A percentile compares a stretch with the other conserved stretches of the same genome.
These are phyloP conservation scores for Mixia osmundae DNA, from an alignment of 1,284 basidiomycete species.

Conservation along the genomic window DNA sequence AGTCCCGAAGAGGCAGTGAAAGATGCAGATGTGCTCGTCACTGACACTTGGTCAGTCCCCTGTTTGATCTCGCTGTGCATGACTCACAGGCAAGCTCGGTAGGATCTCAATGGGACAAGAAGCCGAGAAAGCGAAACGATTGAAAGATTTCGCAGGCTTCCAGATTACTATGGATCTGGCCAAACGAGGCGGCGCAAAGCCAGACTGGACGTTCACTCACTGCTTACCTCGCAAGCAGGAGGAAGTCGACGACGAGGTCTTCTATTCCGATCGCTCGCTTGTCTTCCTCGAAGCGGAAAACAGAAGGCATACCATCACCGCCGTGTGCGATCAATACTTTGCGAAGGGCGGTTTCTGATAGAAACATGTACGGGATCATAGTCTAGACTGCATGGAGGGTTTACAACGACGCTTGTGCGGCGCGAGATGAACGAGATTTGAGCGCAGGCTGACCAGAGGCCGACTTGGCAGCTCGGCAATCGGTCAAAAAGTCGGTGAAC, in stretches of 20 bases:
- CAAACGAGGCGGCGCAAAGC: constrained; percentile 21
- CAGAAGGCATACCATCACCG: too few relatives aligned
- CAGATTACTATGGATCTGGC: constrained; percentile 57
- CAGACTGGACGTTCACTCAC: constrained; percentile 52
- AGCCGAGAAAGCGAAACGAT: constrained; percentile 66
- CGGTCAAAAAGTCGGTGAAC: constrained; percentile 9
- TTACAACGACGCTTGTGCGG: too few relatives aligned
- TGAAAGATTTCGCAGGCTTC: constrained; percentile 73
- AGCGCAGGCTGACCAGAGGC: too few relatives aligned
- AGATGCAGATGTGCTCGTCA: constrained; percentile 78
- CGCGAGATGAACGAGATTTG: too few relatives aligned
- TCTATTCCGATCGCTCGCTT: constrained; percentile 25
- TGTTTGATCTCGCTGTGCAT: neutral
- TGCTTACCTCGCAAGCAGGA: constrained; percentile 79
- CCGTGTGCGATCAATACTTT: too few relatives aligned
- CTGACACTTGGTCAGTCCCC: constrained; percentile 61
- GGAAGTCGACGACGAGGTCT: constrained; percentile 82
- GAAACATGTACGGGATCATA: too few relatives aligned
- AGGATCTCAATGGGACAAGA: constrained; percentile 99
- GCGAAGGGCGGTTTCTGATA: too few relatives aligned
- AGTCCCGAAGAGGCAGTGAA: constrained; percentile 68
- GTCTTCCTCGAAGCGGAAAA: constrained; percentile 28
- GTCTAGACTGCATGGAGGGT: too few relatives aligned
- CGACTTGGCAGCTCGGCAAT: constrained; percentile 7
- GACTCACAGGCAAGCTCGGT: neutral